Evolutionary conservation across 805 yeast species (phyloP), one percentile per base, ranked within the genome.

Genomic region (Isabelozyma heimii): DNA sequence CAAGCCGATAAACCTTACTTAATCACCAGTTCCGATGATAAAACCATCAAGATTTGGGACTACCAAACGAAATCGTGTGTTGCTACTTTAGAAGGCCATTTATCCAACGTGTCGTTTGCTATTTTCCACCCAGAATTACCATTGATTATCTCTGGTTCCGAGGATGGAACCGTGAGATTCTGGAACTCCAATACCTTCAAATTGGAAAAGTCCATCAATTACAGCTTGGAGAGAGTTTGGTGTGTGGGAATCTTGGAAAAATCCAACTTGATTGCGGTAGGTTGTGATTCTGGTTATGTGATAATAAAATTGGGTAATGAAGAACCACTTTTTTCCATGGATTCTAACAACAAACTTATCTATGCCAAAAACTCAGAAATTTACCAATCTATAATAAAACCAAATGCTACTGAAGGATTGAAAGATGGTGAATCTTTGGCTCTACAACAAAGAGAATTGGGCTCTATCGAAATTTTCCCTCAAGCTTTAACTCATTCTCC

Each of bases 111-210:
- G 40, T 90, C 97, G 26, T 94, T 91, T 74, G 99, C 99, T 7
- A 83, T 91, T 35, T 94, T 91, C 85, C 99, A 94, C 68, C 97
- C 97, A n/a, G 96, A 92, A 62, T 78, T 94, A 62, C 99, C 99
- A 17, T 74, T 92, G 55, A 91, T 94, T 55, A 80, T 94, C 43
- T 90, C 97, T 3, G 99, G 99, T 56, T 87, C 97, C 46, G 99
- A 94, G 72, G 99, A 94, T 72, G 90, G 96, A 46, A 86, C 97
- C 8, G 77, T 94, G 57, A 90, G 91, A 65, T 80, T 94, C 61
- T 94, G 99, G 99, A 92, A 89, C 67, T 79, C 97, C 17, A 87
- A 87, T 65, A 90, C 98, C 35, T 94, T 92, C 74, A 90, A 89
- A 71, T 80, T 92, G 55, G 98, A 92, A 71, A 91, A 91, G 71